A percentile compares a stretch with the other conserved stretches of the same genome.
phyloP scores from a whole-genome alignment of 768 basidiomycete species.

The Russula emetica region DNA sequence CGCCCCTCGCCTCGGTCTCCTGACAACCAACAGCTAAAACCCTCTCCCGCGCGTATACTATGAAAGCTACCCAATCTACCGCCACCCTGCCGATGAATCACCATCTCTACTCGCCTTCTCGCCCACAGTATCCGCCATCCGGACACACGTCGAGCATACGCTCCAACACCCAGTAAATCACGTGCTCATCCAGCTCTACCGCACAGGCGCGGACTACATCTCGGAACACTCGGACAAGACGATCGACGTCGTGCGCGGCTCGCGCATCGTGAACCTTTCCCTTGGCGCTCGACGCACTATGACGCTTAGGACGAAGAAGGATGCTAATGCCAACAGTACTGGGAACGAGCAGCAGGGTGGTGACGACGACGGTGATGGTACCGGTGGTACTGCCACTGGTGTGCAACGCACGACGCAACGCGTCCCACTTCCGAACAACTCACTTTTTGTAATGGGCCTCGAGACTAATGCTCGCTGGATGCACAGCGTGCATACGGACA shows the following conservation, averaged over 20 bases:
- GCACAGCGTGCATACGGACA: conserved; percentile 74
- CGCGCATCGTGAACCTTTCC: conserved; percentile 76
- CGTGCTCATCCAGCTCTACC: conserved; percentile 78
- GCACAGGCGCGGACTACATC: conserved; percentile 74
- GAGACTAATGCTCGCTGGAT: conserved; percentile 71
- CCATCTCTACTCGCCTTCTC: conserved; percentile 66
- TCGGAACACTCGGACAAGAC: conserved; percentile 88
- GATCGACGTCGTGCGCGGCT: conserved; percentile 69
- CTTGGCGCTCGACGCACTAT: conserved; percentile 74
- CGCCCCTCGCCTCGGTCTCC: too few relatives aligned
- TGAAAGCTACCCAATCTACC: conserved; percentile 68
- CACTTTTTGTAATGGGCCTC: conserved; percentile 76
- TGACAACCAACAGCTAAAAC: background rate
- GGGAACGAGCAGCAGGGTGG: background rate
- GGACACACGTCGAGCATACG: conserved; percentile 54
- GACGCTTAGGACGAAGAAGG: conserved; percentile 64
- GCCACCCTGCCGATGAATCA: conserved; percentile 77
- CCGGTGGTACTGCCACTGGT: background rate
- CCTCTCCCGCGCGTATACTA: conserved; percentile 37
- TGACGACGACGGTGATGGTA: background rate
- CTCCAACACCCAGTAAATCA: conserved; percentile 72
- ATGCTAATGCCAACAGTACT: conserved; percentile 24
- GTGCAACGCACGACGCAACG: conserved; percentile 42
- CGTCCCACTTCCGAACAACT: conserved; percentile 73
- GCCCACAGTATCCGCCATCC: conserved; percentile 62